Evolutionary conservation across 2,329 filamentous ascomycete species (phyloP).

Genomic region (Pseudocercospora macadamiae): DNA sequence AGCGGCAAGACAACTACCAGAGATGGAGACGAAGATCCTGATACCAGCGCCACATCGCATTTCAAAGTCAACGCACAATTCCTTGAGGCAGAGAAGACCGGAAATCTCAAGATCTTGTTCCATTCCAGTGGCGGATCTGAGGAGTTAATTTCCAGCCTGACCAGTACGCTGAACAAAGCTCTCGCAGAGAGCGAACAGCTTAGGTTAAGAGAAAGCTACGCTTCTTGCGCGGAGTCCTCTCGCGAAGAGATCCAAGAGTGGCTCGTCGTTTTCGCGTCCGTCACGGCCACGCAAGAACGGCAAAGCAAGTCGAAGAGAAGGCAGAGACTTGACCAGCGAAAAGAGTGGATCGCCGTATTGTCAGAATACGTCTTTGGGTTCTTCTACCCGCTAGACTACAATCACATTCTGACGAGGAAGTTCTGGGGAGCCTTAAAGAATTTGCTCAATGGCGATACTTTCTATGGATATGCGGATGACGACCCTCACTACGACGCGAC

Average conservation of each 20-base stretch:
- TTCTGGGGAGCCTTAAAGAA: constrained; percentile 18
- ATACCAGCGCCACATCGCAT: neutral
- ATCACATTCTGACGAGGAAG: constrained; percentile 12
- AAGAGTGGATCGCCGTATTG: constrained; percentile 5
- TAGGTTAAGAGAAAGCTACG: neutral
- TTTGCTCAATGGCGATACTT: constrained; percentile 1
- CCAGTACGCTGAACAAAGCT: constrained; percentile 2
- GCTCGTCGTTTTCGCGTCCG: neutral
- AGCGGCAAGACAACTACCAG: neutral
- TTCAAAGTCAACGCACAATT: neutral
- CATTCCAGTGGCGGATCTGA: neutral
- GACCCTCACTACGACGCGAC: neutral
- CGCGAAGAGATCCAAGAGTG: constrained; percentile 4
- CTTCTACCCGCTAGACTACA: constrained; percentile 17
- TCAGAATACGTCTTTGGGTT: constrained; percentile 14
- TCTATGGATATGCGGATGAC: neutral
- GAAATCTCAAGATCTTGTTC: neutral
- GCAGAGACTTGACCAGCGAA: neutral
- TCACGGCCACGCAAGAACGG: neutral
- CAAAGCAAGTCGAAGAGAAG: neutral
- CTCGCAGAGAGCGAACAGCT: neutral
- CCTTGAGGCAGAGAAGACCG: neutral
- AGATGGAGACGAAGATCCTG: neutral
- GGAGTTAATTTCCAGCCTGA: neutral
- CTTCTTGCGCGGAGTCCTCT: neutral